Evolutionary conservation across 2,329 filamentous ascomycete genomes (phyloP), one percentile per base, ranked within the genome.

Genomic region (Xylariales sp.): DNA sequence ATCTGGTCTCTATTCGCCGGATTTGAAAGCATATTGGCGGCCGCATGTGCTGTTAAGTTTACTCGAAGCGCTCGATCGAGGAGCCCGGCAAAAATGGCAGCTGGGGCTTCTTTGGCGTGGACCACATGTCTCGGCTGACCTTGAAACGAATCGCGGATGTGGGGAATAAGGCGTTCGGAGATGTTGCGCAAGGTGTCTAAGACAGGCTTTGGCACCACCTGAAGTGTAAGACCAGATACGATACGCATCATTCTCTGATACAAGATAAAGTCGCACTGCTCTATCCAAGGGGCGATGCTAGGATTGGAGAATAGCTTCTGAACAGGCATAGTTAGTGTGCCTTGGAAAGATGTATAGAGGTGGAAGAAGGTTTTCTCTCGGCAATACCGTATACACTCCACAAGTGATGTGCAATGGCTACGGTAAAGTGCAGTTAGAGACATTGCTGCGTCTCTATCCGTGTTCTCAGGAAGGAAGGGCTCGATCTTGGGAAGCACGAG

Each of bases 191-290:
- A 76, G 3, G 90, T 89, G 52, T 90, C 87, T 42, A 96, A 72
- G 6, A 97, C 90, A 4, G 83, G 76, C 41, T 90, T 87, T 2
- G 93, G 93, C 4, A 95, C 84, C 12, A 95, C 90, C 59, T 97
- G 90, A 6, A 96, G 74, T 4, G 88, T 93, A 28, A 97, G 72
- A n/a, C 83, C 81, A 1, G 87, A 85, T 28, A 97, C 81, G 44
- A 96, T 94, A 38, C 84, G 83, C 66, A 96, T 89, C 85, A 97
- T 95, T 49, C 90, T 89, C 60, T 97, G 89, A 58, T 98, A 98
- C 66, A 96, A 86, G 23, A 91, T 75, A 65, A 93, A 94, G 60
- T 98, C 93, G 57, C 88, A 95, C 59, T 95, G 85, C 57, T 93
- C 87, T 44, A 98, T 94, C 93, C 93, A 98, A 2, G 85, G 76